Evolutionary conservation across 2,329 filamentous ascomycete genomes (phyloP), one percentile per base, ranked within the genome.

Genomic region (Diaporthe caulivora): DNA sequence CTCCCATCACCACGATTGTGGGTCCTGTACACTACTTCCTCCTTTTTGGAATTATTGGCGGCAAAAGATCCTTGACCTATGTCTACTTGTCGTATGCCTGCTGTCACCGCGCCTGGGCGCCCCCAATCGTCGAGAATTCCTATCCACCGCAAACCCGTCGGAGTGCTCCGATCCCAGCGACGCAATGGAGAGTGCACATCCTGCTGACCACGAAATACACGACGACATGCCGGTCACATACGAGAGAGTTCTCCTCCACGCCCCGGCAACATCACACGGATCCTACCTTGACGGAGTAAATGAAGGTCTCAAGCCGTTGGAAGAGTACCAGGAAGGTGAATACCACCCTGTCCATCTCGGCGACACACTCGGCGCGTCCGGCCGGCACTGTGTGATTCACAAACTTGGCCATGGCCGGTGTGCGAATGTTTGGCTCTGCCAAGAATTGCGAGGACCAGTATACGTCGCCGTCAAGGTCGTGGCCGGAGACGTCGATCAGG

Each of bases 341-440:
- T 60, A 10, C 7, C 57, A 60, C 21, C 57, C 57, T 4, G 57
- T 60, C 57, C 57, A 60, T 26, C 57, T 60, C 57, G 57, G 57
- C 29, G 57, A 60, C n/a, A 42, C 34, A 17, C 57, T 60, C 2
- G 31, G 57, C 7, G 6, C 34, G 29, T 42, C n/a, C 6, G 6
- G 9, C n/a, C 15, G 13, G 37, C 42, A 60, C 57, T 37, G 57
- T 3, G 57, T 60, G 3, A 60, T 60, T 29, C 57, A 60, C 37
- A 60, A 60, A 24, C 57, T 60, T 42, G 57, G 57, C 2, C 57
- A 60, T 29, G 57, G 57, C 2, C 34, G 57, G 15, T 60, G 40
- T 15, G 57, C 13, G 1, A 60, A 34, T 15, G 37, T 60, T 3
- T 60, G 57, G 57, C 37, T 60, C 37, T 60, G 57, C 34, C 57